Conservation (phyloP, 2,329 filamentous ascomycete species). For the Arachnomyces sp. region DNA sequence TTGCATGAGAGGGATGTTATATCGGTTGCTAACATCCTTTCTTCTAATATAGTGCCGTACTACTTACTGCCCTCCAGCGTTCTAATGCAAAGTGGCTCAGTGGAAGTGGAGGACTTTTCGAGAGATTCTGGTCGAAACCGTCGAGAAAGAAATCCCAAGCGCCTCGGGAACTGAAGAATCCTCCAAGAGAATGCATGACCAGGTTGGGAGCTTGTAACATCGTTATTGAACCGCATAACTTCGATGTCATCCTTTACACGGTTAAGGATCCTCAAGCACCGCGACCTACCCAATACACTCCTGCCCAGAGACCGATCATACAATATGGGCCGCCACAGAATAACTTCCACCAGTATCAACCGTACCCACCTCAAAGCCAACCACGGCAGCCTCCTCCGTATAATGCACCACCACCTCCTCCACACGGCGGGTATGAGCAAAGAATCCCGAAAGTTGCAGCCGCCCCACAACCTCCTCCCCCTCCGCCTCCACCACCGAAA, state of each 20-base stretch:
- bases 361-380: constrained; percentile 26
- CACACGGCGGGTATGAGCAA: constrained; percentile 21
- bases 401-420: constrained; percentile 12
- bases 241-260: constrained; percentile 50
- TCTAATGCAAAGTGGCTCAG: constrained; percentile 52
- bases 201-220: constrained; percentile 51
- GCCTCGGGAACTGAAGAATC: constrained; percentile 38
- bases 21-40: constrained; percentile 12
- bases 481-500: constrained; percentile 16
- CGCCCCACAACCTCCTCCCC: constrained; percentile 9
- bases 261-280: constrained; percentile 43
- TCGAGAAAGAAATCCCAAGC: constrained; percentile 46
- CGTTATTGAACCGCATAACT: constrained; percentile 55
- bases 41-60: constrained; percentile 40
- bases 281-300: constrained; percentile 30
- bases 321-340: constrained; percentile 32
- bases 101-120: constrained; percentile 40
- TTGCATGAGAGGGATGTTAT: too few species aligned
- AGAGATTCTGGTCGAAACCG: constrained; percentile 51
- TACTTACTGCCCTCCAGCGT: constrained; percentile 49
- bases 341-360: constrained; percentile 35
- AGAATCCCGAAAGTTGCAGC: constrained; percentile 15
- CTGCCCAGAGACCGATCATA: constrained; percentile 33
- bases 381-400: constrained; percentile 22
- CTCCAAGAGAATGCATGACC: constrained; percentile 44